Evolutionary conservation across 2,329 filamentous ascomycete species (phyloP), one percentile per base, ranked within the genome.

Genomic region (Colletotrichum sidae): DNA sequence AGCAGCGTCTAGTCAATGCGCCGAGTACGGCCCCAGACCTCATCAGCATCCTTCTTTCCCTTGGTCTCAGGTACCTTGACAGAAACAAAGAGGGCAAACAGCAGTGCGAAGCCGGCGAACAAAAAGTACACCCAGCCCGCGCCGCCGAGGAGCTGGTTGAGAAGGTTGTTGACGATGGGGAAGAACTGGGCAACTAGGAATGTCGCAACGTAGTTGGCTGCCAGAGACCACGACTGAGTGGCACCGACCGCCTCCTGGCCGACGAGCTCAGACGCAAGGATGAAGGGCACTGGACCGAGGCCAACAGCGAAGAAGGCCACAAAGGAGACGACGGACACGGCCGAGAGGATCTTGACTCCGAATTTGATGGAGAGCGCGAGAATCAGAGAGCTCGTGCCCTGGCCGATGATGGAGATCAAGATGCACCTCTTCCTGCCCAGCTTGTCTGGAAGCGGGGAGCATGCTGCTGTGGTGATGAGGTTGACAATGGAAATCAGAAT

Each of bases 131-230:
- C 91, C 81, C 90, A 92, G 2, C 95, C 94, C 3, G 90, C 86
- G 0, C 90, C 91, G 0, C 92, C 88, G 10, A 90, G 76, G 3
- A 77, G 72, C 0, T 79, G 75, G 72, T 90, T 94, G 55, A 97
- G 79, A 4, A 86, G 86, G 47, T 88, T 86, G 74, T 97, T 96
- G 67, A 97, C 78, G 17, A 97, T 86, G 0, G 96, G 95, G 82
- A 99, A 97, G 79, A 97, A 97, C 72, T 97, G 94, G 0, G 95
- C 94, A 2, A 99, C 94, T 25, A 97, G 71, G 74, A 97, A 98
- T 0, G 95, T 98, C 1, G 94, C 92, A 34, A 93, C 84, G 84
- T 96, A 98, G 77, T 96, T 98, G 12, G 92, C 91, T 2, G 89
- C 93, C 33, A 98, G 79, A 1, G 91, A 92, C 86, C 94, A 96